A percentile compares a stretch with the other conserved stretches of the same genome.
Evolutionary conservation across 2,329 filamentous ascomycete species (phyloP).

Genomic region (Shiraia sp.): DNA sequence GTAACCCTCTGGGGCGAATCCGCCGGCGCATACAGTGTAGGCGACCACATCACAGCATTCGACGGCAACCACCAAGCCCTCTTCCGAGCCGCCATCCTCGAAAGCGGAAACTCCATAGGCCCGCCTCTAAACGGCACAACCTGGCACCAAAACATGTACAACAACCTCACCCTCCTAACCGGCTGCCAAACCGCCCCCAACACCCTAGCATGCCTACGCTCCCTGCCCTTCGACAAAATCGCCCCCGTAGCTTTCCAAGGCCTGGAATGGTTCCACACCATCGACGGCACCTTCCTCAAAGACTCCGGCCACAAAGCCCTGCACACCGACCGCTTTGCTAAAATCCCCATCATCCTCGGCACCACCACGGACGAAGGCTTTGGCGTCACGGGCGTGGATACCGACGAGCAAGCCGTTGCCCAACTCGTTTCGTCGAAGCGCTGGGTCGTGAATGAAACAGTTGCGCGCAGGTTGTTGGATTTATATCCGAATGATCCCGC

Average conservation of each 20-base stretch:
- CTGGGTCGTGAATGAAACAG: slow-evolving; percentile 27
- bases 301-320: slow-evolving; percentile 40
- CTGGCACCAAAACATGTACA: slow-evolving; percentile 39
- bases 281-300: slow-evolving; percentile 32
- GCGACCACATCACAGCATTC: slow-evolving; percentile 44
- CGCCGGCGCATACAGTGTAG: slow-evolving; percentile 63
- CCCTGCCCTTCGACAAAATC: slow-evolving; percentile 31
- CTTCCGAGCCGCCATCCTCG: slow-evolving; percentile 49
- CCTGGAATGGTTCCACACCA: slow-evolving; percentile 36
- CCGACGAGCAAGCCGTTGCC: slow-evolving; percentile 42
- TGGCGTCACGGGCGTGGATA: slow-evolving; percentile 55
- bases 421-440: slow-evolving; percentile 39
- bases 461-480: slow-evolving; percentile 24
- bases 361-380: slow-evolving; percentile 69
- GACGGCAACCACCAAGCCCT: slow-evolving; percentile 44
- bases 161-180: slow-evolving; percentile 30
- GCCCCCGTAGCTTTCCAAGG: slow-evolving; percentile 32
- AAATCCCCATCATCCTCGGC: slow-evolving; percentile 65
- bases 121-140: slow-evolving; percentile 34
- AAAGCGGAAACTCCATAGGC: slow-evolving; percentile 41
- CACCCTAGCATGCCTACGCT: slow-evolving; percentile 31
- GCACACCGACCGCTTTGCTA: slow-evolving; percentile 59
- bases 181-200: slow-evolving; percentile 26
- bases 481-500: slow-evolving; percentile 47
- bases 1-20: slow-evolving; percentile 66